phyloP scores from a whole-genome alignment of 2,329 filamentous ascomycete genomes.

The Pseudogymnoascus sp. region DNA sequence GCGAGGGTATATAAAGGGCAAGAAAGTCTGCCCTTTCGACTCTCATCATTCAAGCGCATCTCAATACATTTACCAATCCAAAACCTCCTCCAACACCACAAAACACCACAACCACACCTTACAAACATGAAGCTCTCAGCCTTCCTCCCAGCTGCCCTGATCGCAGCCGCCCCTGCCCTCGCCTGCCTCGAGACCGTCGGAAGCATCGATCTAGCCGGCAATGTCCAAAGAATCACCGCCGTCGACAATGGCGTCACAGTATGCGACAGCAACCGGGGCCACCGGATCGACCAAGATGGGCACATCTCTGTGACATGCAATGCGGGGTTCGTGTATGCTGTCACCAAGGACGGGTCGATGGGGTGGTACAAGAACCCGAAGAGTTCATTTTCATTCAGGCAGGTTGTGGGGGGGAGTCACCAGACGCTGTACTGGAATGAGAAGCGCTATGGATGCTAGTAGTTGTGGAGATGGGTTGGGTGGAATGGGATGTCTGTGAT shows the following conservation, averaged over 20 bases:
- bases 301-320: background rate
- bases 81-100: background rate
- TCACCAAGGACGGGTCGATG: background rate
- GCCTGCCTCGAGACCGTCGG: background rate
- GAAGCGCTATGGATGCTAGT: background rate
- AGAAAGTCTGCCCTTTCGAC: background rate
- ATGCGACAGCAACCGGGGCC: background rate
- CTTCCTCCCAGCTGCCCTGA: background rate
- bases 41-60: background rate
- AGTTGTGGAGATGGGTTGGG: background rate
- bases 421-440: background rate
- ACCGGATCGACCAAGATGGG: background rate
- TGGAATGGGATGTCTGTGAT: background rate
- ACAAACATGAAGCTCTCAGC: background rate
- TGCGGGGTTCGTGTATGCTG: background rate
- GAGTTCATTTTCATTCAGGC: background rate
- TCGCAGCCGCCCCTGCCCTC: background rate
- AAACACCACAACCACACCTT: background rate
- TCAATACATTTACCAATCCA: background rate
- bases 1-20: background rate
- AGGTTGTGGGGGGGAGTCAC: background rate
- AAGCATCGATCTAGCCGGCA: background rate
- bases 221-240: background rate
- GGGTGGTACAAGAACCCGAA: background rate
- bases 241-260: background rate